These are phyloP conservation scores for Podospora didyma DNA, from an alignment of 495 filamentous ascomycete genomes.

Conservation along the genomic window DNA sequence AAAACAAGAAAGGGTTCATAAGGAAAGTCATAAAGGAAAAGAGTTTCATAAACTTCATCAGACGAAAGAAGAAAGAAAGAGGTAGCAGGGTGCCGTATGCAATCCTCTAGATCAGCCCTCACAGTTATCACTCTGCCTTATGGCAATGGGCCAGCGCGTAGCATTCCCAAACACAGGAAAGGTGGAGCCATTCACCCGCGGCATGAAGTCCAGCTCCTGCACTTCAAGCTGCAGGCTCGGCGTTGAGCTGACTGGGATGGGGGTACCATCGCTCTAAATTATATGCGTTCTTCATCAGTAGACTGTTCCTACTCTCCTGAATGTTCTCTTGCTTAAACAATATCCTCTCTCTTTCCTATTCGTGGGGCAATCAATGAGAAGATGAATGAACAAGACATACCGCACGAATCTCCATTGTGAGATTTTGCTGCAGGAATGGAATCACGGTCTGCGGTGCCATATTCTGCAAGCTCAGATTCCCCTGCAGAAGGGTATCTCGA, in stretches of 20 bases:
- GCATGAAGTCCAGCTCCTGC: conserved; percentile 14
- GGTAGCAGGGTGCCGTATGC: too few relatives aligned
- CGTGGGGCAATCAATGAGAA: too few relatives aligned
- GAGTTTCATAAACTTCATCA: too few relatives aligned
- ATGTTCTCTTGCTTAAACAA: too few relatives aligned
- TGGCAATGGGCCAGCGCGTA: conserved; percentile 14
- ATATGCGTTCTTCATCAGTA: too few relatives aligned
- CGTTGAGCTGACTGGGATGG: conserved; percentile 4
- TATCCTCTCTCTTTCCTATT: too few relatives aligned
- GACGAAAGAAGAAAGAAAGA: too few relatives aligned
- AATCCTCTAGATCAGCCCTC: too few relatives aligned
- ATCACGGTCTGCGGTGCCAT: conserved; percentile 6
- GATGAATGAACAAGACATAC: conserved; percentile 9
- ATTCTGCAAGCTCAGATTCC: conserved; percentile 5
- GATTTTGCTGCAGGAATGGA: conserved; percentile 15
- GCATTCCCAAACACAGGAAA: conserved; percentile 21
- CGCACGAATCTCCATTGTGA: conserved; percentile 14
- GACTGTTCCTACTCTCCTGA: too few relatives aligned
- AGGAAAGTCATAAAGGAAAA: too few relatives aligned
- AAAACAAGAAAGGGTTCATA: too few relatives aligned
- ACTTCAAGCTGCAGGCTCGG: conserved; percentile 24
- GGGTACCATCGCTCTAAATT: conserved; percentile 12
- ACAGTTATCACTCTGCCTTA: not conserved
- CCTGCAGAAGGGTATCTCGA: conserved; percentile 3
- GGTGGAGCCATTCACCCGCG: conserved; percentile 5